Conservation (phyloP, 2,329 filamentous ascomycete genomes). For the Pseudogymnoascus sp. region DNA sequence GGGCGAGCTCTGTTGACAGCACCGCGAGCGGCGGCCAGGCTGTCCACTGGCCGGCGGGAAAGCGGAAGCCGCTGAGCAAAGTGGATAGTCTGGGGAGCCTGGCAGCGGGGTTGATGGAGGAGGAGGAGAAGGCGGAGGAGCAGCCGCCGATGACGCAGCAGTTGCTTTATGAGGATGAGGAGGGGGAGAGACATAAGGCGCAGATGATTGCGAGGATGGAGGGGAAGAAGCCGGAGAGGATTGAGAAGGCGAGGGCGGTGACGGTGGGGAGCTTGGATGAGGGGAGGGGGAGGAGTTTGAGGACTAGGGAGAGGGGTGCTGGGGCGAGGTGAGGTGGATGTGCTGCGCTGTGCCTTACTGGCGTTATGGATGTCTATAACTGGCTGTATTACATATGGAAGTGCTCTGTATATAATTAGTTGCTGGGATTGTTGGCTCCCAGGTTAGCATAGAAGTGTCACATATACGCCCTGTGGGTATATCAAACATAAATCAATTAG, state of each 20-base stretch:
- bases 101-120: neutral
- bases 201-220: conserved; percentile 25
- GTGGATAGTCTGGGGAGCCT: conserved; percentile 20
- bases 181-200: conserved; percentile 23
- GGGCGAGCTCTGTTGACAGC: conserved; percentile 33
- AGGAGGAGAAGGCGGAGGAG: conserved; percentile 15
- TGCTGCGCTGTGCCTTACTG: no score
- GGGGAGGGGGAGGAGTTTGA: neutral
- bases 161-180: conserved; percentile 26
- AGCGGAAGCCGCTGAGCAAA: conserved; percentile 16
- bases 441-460: neutral
- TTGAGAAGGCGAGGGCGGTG: conserved; percentile 16
- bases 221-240: conserved; percentile 21
- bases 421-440: neutral
- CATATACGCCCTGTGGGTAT: neutral
- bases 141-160: conserved; percentile 23
- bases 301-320: neutral
- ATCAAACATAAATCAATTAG: neutral
- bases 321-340: neutral
- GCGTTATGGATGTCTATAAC: no score
- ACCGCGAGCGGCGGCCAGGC: conserved; percentile 24
- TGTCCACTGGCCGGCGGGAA: conserved; percentile 20
- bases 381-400: neutral
- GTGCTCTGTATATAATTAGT: neutral
- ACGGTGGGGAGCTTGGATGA: conserved; percentile 18